phyloP scores from a whole-genome alignment of 176 grass and related monocot genomes.

The Aegilops sharonensis region DNA sequence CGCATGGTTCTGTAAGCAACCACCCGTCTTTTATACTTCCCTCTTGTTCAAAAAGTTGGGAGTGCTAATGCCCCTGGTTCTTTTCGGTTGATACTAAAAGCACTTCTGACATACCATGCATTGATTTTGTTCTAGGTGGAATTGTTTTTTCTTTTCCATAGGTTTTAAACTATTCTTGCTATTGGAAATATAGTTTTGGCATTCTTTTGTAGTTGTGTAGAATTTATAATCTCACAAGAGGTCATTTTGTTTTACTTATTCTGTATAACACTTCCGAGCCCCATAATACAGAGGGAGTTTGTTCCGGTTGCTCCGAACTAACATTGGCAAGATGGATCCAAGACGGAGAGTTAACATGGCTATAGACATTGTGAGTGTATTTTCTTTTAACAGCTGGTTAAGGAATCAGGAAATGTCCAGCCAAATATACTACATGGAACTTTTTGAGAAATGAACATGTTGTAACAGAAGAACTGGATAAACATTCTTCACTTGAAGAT shows the following conservation, averaged over 20 bases:
- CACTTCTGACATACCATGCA: background rate
- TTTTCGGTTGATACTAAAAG: background rate
- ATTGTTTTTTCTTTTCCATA: background rate
- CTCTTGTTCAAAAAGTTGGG: background rate
- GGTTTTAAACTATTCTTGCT: background rate
- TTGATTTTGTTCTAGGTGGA: background rate
- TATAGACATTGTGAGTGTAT: slow-evolving; percentile 78
- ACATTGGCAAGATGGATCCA: slow-evolving; percentile 53
- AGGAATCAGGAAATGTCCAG: slow-evolving; percentile 13
- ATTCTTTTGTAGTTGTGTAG: slow-evolving; percentile 4
- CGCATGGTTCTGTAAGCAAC: background rate
- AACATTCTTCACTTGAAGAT: slow-evolving; percentile 4
- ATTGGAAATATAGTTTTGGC: background rate
- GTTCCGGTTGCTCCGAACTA: slow-evolving; percentile 90
- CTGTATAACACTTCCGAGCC: background rate
- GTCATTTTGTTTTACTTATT: slow-evolving; percentile 10
- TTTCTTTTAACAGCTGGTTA: slow-evolving; percentile 17
- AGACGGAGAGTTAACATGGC: slow-evolving; percentile 81
- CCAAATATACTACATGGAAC: background rate
- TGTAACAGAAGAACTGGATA: background rate
- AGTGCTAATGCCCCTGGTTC: background rate
- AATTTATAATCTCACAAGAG: background rate
- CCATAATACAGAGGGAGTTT: slow-evolving; percentile 74
- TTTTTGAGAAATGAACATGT: background rate
- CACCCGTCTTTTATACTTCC: background rate